phyloP scores from a whole-genome alignment of 306 rosid species.

The Castanea sativa region DNA sequence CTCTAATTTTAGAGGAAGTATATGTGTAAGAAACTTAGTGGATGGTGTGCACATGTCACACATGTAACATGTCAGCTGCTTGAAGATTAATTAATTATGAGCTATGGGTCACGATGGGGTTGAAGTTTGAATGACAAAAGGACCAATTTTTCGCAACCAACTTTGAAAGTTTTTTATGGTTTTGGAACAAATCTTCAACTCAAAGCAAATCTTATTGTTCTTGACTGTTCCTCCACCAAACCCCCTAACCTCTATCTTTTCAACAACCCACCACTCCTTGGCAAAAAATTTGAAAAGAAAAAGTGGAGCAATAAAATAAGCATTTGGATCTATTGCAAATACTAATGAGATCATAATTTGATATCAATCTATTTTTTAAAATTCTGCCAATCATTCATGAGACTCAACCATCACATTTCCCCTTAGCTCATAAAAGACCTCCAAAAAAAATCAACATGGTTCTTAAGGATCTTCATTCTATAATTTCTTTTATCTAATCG shows the following conservation, averaged over 20 bases:
- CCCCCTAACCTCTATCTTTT: background rate
- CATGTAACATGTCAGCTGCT: background rate
- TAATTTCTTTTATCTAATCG: too few species aligned
- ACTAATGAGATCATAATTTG: too few species aligned
- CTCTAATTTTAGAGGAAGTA: too few species aligned
- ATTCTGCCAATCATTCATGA: too few species aligned
- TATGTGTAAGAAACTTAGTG: background rate
- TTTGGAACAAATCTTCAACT: slow-evolving; percentile 28
- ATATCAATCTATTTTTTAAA: too few species aligned
- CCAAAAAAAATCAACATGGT: too few species aligned
- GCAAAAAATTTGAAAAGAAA: too few species aligned
- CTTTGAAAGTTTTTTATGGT: background rate
- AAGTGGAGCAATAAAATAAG: too few species aligned
- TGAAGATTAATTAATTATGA: background rate
- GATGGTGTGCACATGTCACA: background rate
- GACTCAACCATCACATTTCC: too few species aligned
- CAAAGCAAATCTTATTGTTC: slow-evolving; percentile 14
- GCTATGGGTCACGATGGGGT: background rate
- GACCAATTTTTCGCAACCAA: slow-evolving; percentile 3
- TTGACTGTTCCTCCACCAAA: slow-evolving; percentile 32
- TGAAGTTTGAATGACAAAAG: slow-evolving; percentile 6
- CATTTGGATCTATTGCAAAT: background rate
- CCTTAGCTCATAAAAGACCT: too few species aligned
- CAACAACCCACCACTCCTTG: slow-evolving; percentile 11
- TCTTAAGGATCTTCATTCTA: too few species aligned